phyloP scores from a whole-genome alignment of 441 rosid species.

The Erodium texanum region DNA sequence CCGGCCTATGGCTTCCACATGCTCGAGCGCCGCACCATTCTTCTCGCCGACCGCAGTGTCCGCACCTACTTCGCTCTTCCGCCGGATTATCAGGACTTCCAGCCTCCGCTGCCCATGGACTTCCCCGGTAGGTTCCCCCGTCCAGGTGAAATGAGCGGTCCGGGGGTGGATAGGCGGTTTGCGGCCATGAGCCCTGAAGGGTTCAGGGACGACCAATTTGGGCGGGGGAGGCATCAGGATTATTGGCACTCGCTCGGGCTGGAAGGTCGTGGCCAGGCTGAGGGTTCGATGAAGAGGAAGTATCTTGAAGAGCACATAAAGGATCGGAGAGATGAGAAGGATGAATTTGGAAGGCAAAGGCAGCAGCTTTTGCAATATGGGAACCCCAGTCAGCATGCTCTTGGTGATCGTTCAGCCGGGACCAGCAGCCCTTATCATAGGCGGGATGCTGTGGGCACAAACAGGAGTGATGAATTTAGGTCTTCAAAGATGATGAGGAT shows the following conservation, averaged over 20 bases:
- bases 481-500: constrained; percentile 48
- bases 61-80: constrained; percentile 95
- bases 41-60: constrained; percentile 79
- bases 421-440: constrained; percentile 30
- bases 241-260: no score
- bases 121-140: no score
- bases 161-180: background rate
- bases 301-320: constrained; percentile 22
- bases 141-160: no score
- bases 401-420: no score
- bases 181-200: background rate
- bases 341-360: constrained; percentile 32
- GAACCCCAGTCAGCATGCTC: constrained; percentile 30
- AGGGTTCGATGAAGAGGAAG: constrained; percentile 31
- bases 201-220: no score
- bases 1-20: constrained; percentile 87
- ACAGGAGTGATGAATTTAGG: constrained; percentile 30
- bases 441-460: constrained; percentile 20
- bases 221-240: no score
- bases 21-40: constrained; percentile 83
- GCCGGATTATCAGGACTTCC: constrained; percentile 71
- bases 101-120: constrained; percentile 10
- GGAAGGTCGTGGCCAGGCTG: no score
- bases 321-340: constrained; percentile 29
- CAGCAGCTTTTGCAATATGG: constrained; percentile 33